Conservation (phyloP, 73 alveolate genomes). For the Breviolum minutum region DNA sequence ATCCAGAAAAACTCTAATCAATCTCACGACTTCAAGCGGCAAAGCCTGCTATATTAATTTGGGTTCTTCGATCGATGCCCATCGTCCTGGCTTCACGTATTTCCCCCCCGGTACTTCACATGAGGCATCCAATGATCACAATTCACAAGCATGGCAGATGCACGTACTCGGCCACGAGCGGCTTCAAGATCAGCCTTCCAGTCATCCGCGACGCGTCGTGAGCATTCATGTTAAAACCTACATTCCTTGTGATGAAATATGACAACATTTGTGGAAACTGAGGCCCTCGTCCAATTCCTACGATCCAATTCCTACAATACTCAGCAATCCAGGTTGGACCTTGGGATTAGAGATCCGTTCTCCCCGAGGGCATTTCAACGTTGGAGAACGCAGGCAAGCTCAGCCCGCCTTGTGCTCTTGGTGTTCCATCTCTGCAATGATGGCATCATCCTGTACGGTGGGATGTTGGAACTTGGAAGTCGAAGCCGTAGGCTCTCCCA, state of each 20-base stretch:
- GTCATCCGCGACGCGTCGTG: neutral
- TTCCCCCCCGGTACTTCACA: neutral
- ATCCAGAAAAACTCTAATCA: no score
- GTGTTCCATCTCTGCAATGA: slow-evolving; percentile 85
- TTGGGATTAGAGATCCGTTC: no score
- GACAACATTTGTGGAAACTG: no score
- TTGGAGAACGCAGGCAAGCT: neutral
- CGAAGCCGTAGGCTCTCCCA: neutral
- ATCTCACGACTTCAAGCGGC: neutral
- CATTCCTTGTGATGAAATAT: no score
- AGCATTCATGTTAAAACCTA: neutral
- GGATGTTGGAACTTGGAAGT: neutral
- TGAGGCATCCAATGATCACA: neutral
- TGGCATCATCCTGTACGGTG: slow-evolving; percentile 40
- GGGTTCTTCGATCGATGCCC: slow-evolving; percentile 92
- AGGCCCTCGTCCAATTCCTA: no score
- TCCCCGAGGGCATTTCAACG: no score
- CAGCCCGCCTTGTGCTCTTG: slow-evolving; percentile 64
- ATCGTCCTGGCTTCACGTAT: slow-evolving; percentile 40
- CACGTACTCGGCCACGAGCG: slow-evolving; percentile 77
- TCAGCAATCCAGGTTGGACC: no score
- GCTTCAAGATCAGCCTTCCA: slow-evolving; percentile 79
- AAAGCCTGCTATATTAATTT: neutral
- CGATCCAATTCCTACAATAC: no score
- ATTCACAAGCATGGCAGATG: neutral